Evolutionary conservation across 192 early-diverging fungal genomes (phyloP), one percentile per base, ranked within the genome.

Genomic region (Podochytrium sp.): DNA sequence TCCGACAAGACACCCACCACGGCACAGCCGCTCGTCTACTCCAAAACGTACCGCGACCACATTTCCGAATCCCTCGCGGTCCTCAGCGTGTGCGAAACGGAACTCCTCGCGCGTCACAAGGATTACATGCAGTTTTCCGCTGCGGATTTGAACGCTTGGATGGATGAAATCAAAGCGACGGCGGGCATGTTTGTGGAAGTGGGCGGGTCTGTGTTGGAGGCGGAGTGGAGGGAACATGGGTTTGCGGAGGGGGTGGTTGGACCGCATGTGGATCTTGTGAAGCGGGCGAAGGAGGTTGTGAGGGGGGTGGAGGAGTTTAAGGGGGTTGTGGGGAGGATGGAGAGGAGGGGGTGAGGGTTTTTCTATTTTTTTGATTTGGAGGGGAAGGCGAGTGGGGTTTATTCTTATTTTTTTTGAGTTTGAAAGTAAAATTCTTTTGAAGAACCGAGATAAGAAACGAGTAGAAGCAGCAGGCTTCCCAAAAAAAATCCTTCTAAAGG

Each of bases 101-200:
- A 71, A 59, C 57, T 71, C 4, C n/a, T 20, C 7, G 18, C 69
- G 16, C 69, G 57, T 18, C 37, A 59, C 7, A 37, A 16, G 1
- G 69, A 71, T 39, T 60, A 59, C n/a, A 30, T 39, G 25, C 23
- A 3, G n/a, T 71, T 71, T 33, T 23, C n/a, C 20, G 1, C 23
- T 39, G 7, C 53, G 3, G 69, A 71, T 59, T 60, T 71, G 53
- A 5, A 41, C 5, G 69, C 52, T 42, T 71, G 69, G 69, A 43
- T 71, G 32, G 42, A 71, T 16, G 69, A 71, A 58, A 71, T 71
- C 52, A 57, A 49, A 25, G 12, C 23, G 5, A 71, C 56, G 29
- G 20, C 55, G 2, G 53, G 16, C 20, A 71, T 71, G 69, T 59
- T 71, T 71, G 38, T 71, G 12, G 39, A 71, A 18, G 25, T 59